These are phyloP conservation scores for Flaveria robusta DNA, from an alignment of 129 eudicot genomes.

Conservation along the genomic window DNA sequence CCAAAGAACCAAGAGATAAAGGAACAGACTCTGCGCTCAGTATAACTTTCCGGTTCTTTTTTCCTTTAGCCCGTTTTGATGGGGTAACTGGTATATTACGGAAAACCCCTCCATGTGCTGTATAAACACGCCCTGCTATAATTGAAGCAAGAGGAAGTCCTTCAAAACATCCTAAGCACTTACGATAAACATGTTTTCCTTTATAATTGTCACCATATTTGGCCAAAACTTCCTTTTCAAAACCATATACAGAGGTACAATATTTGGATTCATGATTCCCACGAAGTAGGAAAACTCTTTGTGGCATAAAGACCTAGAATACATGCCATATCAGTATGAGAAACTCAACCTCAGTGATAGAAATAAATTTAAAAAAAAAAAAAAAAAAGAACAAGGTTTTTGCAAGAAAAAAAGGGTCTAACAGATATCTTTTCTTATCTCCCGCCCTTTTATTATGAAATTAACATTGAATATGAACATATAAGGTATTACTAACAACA, in stretches of 20 bases:
- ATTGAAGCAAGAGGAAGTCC: slow-evolving; percentile 97
- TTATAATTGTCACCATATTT: slow-evolving; percentile 67
- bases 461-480: neutral
- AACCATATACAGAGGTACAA: slow-evolving; percentile 93
- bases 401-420: neutral
- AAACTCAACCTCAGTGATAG: neutral
- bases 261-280: slow-evolving; percentile 98
- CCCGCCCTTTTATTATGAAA: neutral
- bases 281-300: slow-evolving; percentile 88
- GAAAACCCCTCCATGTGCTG: slow-evolving; percentile 98
- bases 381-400: neutral
- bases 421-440: neutral
- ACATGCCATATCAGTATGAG: slow-evolving; percentile 19
- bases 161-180: slow-evolving; percentile 95
- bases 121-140: slow-evolving; percentile 82
- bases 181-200: slow-evolving; percentile 90
- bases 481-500: slow-evolving; percentile 10
- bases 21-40: slow-evolving; percentile 51
- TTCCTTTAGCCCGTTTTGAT: slow-evolving; percentile 73
- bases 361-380: neutral
- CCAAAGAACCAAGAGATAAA: slow-evolving; percentile 80
- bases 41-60: slow-evolving; percentile 76
- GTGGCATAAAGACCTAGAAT: slow-evolving; percentile 76
- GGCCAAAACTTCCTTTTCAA: slow-evolving; percentile 79
- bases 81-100: slow-evolving; percentile 64